Conservation (phyloP, 2,329 filamentous ascomycete species). For the Hirsutella minnesotensis region DNA sequence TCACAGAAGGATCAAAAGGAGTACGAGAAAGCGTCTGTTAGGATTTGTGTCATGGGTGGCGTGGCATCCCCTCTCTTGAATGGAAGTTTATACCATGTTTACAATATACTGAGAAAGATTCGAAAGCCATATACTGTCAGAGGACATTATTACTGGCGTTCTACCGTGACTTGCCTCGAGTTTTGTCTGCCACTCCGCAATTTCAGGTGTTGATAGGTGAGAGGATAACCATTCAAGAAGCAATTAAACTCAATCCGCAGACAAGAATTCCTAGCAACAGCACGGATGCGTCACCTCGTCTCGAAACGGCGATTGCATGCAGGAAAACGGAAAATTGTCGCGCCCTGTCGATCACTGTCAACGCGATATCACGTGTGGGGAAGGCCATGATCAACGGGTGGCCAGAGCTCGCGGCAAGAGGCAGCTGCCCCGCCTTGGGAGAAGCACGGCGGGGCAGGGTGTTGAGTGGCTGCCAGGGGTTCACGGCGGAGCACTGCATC, state of each 20-base stretch:
- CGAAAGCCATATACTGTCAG: too few relatives aligned
- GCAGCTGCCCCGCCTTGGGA: not conserved
- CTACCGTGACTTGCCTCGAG: too few relatives aligned
- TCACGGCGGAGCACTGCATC: too few relatives aligned
- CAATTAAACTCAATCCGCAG: too few relatives aligned
- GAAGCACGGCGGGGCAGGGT: not conserved
- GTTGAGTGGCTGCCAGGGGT: too few relatives aligned
- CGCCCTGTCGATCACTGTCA: not conserved
- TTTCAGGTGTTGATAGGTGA: too few relatives aligned
- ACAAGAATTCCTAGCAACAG: too few relatives aligned
- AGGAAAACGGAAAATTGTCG: not conserved
- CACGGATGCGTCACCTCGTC: too few relatives aligned
- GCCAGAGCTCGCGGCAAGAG: not conserved
- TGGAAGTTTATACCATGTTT: slow-evolving; percentile 6
- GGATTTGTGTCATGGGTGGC: slow-evolving; percentile 12
- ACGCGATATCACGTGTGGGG: not conserved
- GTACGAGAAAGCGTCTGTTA: not conserved
- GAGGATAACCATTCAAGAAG: too few relatives aligned
- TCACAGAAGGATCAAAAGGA: not conserved
- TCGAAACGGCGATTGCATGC: not conserved
- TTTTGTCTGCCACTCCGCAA: too few relatives aligned
- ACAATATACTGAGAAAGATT: not conserved
- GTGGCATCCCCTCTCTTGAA: slow-evolving; percentile 30
- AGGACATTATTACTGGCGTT: too few relatives aligned
- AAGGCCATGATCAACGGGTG: not conserved